Evolutionary conservation across 2,329 filamentous ascomycete genomes (phyloP).

Genomic region (Fusarium pseudocircinatum): DNA sequence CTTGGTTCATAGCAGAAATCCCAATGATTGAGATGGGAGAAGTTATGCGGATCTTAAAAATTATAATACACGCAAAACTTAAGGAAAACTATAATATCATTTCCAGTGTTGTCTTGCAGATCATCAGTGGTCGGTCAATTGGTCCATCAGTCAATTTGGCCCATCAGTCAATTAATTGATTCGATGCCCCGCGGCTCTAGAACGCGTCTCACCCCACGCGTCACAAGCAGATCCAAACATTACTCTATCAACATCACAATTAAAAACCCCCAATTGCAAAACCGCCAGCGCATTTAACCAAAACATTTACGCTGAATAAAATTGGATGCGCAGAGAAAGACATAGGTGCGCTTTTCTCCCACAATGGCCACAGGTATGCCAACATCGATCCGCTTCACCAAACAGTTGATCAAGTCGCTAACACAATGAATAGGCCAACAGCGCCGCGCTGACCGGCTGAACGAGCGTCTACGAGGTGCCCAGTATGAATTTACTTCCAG

Average conservation of each 20-base stretch:
- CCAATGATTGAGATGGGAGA: accelerated
- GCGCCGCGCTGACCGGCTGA: conserved; percentile 70
- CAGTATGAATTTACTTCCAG: conserved; percentile 56
- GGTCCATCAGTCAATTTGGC: background rate
- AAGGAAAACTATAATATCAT: background rate
- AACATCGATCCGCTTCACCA: background rate
- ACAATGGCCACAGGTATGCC: conserved; percentile 51
- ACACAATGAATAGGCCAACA: conserved; percentile 44
- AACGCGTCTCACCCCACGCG: conserved; percentile 43
- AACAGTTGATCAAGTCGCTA: background rate
- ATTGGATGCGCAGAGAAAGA: conserved; percentile 12
- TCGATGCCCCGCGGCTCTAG: conserved; percentile 32
- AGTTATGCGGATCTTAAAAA: background rate
- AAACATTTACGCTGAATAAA: background rate
- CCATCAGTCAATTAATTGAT: conserved; percentile 7
- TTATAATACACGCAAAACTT: accelerated
- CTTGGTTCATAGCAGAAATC: background rate
- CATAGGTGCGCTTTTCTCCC: background rate
- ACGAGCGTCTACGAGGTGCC: conserved; percentile 71
- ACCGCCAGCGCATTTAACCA: background rate
- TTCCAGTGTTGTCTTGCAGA: background rate
- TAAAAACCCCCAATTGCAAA: conserved; percentile 3
- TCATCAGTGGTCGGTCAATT: background rate
- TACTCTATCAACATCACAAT: conserved; percentile 34
- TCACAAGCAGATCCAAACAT: conserved; percentile 33